Percentiles rank a stretch among this genome's conserved stretches.
These are phyloP conservation scores for Phytophthora meadii DNA, from an alignment of 352 stramenopile species.

Conservation along the genomic window DNA sequence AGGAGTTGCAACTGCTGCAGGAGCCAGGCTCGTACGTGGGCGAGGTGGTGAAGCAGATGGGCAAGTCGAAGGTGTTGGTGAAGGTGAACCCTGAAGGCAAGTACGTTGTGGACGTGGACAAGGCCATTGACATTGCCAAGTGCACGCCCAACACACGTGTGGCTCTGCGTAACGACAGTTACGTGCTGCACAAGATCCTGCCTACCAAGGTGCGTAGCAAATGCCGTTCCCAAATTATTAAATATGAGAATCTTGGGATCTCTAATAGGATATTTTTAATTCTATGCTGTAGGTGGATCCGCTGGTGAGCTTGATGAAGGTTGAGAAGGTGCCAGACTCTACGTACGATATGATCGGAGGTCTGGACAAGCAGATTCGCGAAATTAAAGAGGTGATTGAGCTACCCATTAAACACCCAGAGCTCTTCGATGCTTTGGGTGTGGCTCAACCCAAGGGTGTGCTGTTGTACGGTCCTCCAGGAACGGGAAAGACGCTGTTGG, in stretches of 20 bases:
- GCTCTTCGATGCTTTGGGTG: slow-evolving; percentile 98
- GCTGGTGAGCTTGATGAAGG: slow-evolving; percentile 94
- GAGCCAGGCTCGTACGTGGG: slow-evolving; percentile 98
- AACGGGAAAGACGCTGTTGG: slow-evolving; percentile 99
- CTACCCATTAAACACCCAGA: slow-evolving; percentile 99
- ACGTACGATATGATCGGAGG: slow-evolving; percentile 99
- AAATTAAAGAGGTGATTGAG: slow-evolving; percentile 99
- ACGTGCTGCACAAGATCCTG: slow-evolving; percentile 99
- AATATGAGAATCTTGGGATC: slow-evolving; percentile 9
- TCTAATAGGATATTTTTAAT: slow-evolving; percentile 17
- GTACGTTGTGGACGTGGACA: slow-evolving; percentile 99
- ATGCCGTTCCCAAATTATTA: slow-evolving; percentile 7
- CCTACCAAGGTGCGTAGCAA: slow-evolving; percentile 92
- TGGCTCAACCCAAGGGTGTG: slow-evolving; percentile 97
- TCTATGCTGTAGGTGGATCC: slow-evolving; percentile 68
- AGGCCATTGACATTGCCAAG: slow-evolving; percentile 95
- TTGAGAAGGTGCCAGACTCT: slow-evolving; percentile 99
- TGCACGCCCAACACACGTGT: slow-evolving; percentile 99
- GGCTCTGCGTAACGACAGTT: slow-evolving; percentile 99
- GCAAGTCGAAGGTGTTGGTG: slow-evolving; percentile 99
- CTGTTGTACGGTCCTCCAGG: slow-evolving; percentile 97
- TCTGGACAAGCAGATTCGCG: slow-evolving; percentile 99
- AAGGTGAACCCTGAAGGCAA: slow-evolving; percentile 99
- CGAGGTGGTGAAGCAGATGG: slow-evolving; percentile 99
- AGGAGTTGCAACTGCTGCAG: slow-evolving; percentile 99